phyloP scores from a whole-genome alignment of 371 early-diverging fungal species.

The Apophysomyces sp. region DNA sequence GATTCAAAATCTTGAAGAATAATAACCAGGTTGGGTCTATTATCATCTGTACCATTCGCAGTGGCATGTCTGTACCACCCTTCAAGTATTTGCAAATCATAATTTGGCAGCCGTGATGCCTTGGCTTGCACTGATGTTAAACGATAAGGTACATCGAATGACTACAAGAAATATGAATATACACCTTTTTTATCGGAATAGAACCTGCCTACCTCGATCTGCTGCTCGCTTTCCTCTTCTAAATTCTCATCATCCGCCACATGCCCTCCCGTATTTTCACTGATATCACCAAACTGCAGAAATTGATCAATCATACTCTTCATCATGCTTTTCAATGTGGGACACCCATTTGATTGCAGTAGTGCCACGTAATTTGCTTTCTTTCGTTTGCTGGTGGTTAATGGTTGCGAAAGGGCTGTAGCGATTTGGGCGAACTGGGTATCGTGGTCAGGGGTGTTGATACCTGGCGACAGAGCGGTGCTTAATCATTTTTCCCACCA shows the following conservation, averaged over 20 bases:
- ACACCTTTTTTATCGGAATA: neutral
- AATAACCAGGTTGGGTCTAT: constrained; percentile 58
- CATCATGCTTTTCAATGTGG: constrained; percentile 53
- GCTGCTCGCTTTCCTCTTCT: constrained; percentile 12
- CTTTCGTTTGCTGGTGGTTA: constrained; percentile 16
- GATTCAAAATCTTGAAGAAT: constrained; percentile 88
- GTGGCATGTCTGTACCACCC: constrained; percentile 61
- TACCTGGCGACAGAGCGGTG: constrained; percentile 6
- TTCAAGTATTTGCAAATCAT: constrained; percentile 63
- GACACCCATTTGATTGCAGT: constrained; percentile 67
- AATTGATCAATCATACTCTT: constrained; percentile 65
- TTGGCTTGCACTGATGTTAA: neutral
- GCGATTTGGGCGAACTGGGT: constrained; percentile 49
- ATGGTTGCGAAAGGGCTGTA: constrained; percentile 33
- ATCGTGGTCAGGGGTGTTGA: constrained; percentile 49
- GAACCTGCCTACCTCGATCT: constrained; percentile 1
- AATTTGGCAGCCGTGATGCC: constrained; percentile 36
- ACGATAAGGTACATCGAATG: neutral
- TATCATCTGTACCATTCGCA: neutral
- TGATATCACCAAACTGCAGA: constrained; percentile 26
- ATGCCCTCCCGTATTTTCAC: constrained; percentile 9
- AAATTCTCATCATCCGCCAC: constrained; percentile 25
- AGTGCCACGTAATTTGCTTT: constrained; percentile 54
- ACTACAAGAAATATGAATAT: neutral
- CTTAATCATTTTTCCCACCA: neutral